Base-by-base conservation (phyloP, 2,329 filamentous ascomycete species). In the Sordariomycetes sp. region DNA sequence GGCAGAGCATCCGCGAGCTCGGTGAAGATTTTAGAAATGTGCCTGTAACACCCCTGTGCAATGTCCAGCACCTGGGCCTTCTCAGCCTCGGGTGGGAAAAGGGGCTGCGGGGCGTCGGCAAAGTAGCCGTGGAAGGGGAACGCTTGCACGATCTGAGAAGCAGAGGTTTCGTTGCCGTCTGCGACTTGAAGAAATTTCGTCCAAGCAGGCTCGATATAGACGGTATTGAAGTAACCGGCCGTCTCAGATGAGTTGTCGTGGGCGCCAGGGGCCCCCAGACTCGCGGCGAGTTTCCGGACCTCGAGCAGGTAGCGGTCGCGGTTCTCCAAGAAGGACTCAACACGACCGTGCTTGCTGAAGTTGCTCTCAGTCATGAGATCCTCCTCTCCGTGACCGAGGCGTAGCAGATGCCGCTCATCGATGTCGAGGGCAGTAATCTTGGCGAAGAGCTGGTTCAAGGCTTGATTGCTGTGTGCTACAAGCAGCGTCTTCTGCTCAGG, bases 381-480 rank as follows among this genome's bases (percentile, higher is more conserved):
- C 51, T 95, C 92, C 55, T 98, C 93, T 26, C 92, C 92, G 54
- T 94, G 92, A 23, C 92, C 92, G 23, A 98, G 70, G 39, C 92
- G 82, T 34, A 98, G 69, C 38, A 98, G 70, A 64, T 98, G 92
- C 25, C 92, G 79, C 58, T 93, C 84, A 50, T 98, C 93, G 45
- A 98, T 96, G 48, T 96, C 87, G 19, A 98, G 68, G 5, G 83
- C 84, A n/a, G 90, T 82, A 41, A 98, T 98, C 63, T 98, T 98
- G 48, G 93, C 85, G 62, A 98, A 98, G 2, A 98, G 70, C 54
- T 98, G 92, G 50, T 98, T 98, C 8, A 98, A 67, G 3, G 92
- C 93, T 57, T 98, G 93, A 52, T 98, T 98, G 59, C 90, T 96
- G 57, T 98, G 92, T 5, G 92, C 92, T 42, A 98, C 78, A 26